A percentile compares a stretch with the other conserved stretches of the same genome.
These are phyloP conservation scores for Umbelopsis vinacea DNA, from an alignment of 192 early-diverging fungal genomes.

Conservation along the genomic window DNA sequence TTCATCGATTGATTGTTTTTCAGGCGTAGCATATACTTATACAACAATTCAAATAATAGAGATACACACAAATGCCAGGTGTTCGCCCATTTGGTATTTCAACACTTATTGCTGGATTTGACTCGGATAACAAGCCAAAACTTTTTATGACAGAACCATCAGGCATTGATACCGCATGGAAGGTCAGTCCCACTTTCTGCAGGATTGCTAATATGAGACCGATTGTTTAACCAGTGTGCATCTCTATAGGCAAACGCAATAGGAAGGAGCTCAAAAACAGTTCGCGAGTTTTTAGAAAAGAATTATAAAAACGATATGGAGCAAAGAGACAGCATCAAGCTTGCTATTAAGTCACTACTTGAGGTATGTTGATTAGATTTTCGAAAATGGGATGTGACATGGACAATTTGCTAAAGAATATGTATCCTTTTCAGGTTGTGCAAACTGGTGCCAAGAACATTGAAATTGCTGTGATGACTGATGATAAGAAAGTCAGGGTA, in stretches of 20 bases:
- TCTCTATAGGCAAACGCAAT: conserved; percentile 83
- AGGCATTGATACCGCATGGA: conserved; percentile 99
- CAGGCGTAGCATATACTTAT: not conserved
- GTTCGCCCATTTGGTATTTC: conserved; percentile 99
- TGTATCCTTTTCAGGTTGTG: conserved; percentile 68
- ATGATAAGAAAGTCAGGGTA: conserved; percentile 73
- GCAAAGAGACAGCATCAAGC: conserved; percentile 83
- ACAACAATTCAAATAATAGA: conserved; percentile 48
- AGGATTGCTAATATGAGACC: not conserved
- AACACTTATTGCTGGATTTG: conserved; percentile 94
- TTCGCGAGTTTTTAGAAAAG: conserved; percentile 98
- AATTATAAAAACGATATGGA: conserved; percentile 89
- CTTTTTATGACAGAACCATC: conserved; percentile 98
- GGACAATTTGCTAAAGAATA: conserved; percentile 4
- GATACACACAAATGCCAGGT: conserved; percentile 99
- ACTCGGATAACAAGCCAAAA: conserved; percentile 85
- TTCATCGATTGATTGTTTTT: too few species aligned
- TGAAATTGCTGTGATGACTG: conserved; percentile 92
- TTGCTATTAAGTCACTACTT: conserved; percentile 88
- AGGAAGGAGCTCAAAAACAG: conserved; percentile 95
- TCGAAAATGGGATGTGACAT: not conserved
- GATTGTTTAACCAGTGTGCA: not conserved
- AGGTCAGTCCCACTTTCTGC: conserved; percentile 47
- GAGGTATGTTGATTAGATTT: conserved; percentile 58
- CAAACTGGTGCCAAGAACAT: conserved; percentile 99